phyloP scores from a whole-genome alignment of 1,139 yeast species.

The Debaryomyces psychrophilus region DNA sequence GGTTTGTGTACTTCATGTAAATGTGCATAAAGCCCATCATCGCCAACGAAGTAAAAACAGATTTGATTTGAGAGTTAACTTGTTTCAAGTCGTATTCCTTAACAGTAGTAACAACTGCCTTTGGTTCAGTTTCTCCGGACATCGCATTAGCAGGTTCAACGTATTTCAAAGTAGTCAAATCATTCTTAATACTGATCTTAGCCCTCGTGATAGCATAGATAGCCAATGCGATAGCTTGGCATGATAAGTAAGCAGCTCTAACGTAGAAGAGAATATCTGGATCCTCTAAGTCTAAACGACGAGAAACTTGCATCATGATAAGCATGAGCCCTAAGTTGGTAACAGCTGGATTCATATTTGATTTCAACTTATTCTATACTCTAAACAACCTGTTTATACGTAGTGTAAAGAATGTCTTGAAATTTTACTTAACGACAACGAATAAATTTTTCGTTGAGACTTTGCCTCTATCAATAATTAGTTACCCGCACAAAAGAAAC shows the following conservation, averaged over 20 bases:
- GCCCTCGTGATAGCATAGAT: constrained; percentile 67
- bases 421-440: constrained; percentile 1
- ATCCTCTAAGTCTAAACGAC: constrained; percentile 87
- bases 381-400: not conserved
- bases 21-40: constrained; percentile 99
- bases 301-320: constrained; percentile 95
- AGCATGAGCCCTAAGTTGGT: constrained; percentile 89
- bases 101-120: constrained; percentile 84
- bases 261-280: constrained; percentile 75
- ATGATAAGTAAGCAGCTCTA: constrained; percentile 69
- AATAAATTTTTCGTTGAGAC: constrained; percentile 2
- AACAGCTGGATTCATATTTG: constrained; percentile 78
- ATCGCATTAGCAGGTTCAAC: constrained; percentile 84
- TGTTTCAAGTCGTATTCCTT: constrained; percentile 93
- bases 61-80: constrained; percentile 74
- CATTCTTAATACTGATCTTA: constrained; percentile 74
- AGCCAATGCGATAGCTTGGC: constrained; percentile 67
- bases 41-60: constrained; percentile 86
- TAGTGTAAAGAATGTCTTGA: not conserved
- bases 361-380: not conserved
- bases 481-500: constrained; percentile 9
- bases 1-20: constrained; percentile 97
- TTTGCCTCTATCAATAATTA: not conserved
- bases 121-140: constrained; percentile 72
- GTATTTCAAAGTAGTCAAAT: constrained; percentile 88